Evolutionary conservation across 805 yeast species (phyloP).

Genomic region (Blastobotrys attinorum): DNA sequence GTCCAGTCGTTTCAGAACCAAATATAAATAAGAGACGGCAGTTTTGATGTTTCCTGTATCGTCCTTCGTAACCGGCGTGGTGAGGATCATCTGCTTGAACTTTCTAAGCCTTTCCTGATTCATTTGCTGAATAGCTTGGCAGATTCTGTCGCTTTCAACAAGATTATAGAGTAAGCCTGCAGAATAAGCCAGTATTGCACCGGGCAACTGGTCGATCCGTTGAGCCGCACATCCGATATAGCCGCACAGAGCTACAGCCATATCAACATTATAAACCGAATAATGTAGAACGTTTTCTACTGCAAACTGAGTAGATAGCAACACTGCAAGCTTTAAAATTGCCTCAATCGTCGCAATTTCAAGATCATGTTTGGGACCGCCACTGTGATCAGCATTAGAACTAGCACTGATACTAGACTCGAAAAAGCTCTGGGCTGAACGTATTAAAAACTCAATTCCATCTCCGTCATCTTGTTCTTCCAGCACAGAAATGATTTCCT

Average conservation of each 20-base stretch:
- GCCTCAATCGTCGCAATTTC: not conserved
- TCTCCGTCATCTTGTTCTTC: not conserved
- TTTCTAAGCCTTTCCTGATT: not conserved
- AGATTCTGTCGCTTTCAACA: not conserved
- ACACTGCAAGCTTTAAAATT: not conserved
- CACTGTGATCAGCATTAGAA: too few species aligned
- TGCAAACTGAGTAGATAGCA: not conserved
- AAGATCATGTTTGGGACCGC: too few species aligned
- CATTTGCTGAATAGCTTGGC: not conserved
- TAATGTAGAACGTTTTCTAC: not conserved
- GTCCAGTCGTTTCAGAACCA: not conserved
- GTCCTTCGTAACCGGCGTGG: not conserved
- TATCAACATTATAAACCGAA: not conserved
- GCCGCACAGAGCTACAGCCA: not conserved
- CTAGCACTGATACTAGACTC: not conserved
- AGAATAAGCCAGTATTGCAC: not conserved
- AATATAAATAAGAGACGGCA: not conserved
- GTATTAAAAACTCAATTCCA: not conserved
- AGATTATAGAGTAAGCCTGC: not conserved
- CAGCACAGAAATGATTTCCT: not conserved
- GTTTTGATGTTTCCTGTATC: not conserved
- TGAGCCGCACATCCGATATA: not conserved
- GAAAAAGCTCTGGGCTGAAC: not conserved
- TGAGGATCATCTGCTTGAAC: not conserved
- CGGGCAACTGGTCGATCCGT: not conserved